A percentile compares a stretch with the other conserved stretches of the same genome.
These are phyloP conservation scores for Arthrobotrys entomopaga DNA, from an alignment of 2,329 filamentous ascomycete species.

Conservation along the genomic window DNA sequence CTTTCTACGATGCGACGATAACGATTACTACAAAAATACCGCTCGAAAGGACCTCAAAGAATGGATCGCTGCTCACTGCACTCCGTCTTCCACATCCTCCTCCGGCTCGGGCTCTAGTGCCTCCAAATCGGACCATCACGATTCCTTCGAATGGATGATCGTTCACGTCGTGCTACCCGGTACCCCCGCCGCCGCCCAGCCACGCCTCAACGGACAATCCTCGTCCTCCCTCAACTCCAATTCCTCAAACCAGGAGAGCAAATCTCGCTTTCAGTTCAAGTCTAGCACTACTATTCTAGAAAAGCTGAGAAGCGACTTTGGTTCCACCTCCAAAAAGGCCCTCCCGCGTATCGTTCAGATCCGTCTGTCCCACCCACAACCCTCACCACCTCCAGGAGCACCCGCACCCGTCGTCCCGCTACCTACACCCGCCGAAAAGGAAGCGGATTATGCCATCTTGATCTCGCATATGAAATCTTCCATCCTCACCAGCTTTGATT, in stretches of 20 bases:
- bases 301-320: conserved; percentile 90
- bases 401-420: conserved; percentile 62
- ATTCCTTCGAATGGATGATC: conserved; percentile 95
- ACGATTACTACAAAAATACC: conserved; percentile 86
- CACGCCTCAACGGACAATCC: conserved; percentile 68
- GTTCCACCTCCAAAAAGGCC: conserved; percentile 76
- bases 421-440: conserved; percentile 81
- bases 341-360: conserved; percentile 78
- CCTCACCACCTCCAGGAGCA: conserved; percentile 59
- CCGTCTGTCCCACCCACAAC: conserved; percentile 68
- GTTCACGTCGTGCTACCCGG: conserved; percentile 92
- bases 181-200: conserved; percentile 80
- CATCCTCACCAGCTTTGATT: conserved; percentile 89
- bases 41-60: conserved; percentile 83
- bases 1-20: conserved; percentile 91
- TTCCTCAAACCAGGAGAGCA: conserved; percentile 68
- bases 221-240: conserved; percentile 60
- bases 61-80: conserved; percentile 84
- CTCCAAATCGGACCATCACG: conserved; percentile 86
- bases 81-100: conserved; percentile 67
- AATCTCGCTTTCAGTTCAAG: conserved; percentile 79
- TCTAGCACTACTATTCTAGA: conserved; percentile 85
- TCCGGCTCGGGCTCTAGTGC: conserved; percentile 60
- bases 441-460: conserved; percentile 84
- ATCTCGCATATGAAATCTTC: conserved; percentile 85